Conservation (phyloP, 352 stramenopile species). For the Blastocystis sp. region DNA sequence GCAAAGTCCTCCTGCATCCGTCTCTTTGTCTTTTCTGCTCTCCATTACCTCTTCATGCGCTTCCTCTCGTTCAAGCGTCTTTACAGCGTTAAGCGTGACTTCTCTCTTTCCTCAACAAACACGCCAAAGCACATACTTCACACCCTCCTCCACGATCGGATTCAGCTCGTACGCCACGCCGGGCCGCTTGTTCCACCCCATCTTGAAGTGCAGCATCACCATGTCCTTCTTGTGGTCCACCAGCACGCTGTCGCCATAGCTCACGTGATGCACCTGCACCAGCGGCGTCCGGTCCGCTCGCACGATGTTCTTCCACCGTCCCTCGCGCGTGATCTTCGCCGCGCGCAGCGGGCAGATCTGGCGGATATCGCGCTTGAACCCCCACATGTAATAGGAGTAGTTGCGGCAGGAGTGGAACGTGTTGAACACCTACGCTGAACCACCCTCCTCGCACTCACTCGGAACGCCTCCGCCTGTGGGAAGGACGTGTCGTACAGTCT, state of each 20-base stretch:
- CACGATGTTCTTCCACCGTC: conserved; percentile 31
- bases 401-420: conserved; percentile 33
- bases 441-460: background rate
- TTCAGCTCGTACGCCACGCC: background rate
- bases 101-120: conserved; percentile 33
- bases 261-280: conserved; percentile 50
- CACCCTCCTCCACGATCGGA: conserved; percentile 12
- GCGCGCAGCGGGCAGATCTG: conserved; percentile 23
- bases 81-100: background rate
- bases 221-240: conserved; percentile 39
- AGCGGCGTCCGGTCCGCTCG: background rate
- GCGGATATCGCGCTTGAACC: background rate
- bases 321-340: background rate
- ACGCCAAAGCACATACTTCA: conserved; percentile 6
- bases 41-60: conserved; percentile 39
- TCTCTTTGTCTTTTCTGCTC: background rate
- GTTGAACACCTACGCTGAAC: conserved; percentile 8
- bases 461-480: background rate
- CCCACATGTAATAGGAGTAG: conserved; percentile 20
- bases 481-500: conserved; percentile 26
- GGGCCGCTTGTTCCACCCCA: background rate
- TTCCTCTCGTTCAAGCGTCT: background rate
- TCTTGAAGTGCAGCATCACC: conserved; percentile 66
- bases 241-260: background rate
- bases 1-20: background rate